A percentile compares a stretch with the other conserved stretches of the same genome.
Conservation (phyloP, 345 rosid species). For the Eucalyptus decipiens region DNA sequence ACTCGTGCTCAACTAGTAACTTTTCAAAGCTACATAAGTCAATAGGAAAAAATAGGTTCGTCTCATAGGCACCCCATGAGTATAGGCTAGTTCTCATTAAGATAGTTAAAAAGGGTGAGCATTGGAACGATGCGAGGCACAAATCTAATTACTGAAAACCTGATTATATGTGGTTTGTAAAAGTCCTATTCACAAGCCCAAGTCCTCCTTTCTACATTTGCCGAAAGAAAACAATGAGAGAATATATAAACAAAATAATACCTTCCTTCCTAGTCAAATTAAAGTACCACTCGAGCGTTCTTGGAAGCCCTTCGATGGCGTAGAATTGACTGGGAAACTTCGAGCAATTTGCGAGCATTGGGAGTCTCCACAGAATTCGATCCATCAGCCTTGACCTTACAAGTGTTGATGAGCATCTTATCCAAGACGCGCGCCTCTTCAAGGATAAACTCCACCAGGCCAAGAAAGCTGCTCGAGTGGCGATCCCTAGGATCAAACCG, state of each 20-base stretch:
- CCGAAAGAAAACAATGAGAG: background rate
- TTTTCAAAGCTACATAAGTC: background rate
- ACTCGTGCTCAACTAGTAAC: background rate
- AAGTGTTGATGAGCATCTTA: background rate
- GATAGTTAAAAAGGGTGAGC: background rate
- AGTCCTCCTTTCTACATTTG: background rate
- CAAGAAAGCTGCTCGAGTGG: background rate
- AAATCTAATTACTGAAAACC: background rate
- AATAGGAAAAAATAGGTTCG: background rate
- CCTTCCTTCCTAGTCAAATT: background rate
- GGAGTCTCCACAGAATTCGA: background rate
- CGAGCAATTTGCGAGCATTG: background rate
- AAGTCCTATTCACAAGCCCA: background rate
- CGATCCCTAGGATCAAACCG: background rate
- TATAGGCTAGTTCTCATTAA: background rate
- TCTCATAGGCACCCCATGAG: background rate
- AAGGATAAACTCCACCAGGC: background rate
- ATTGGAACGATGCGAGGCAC: accelerated
- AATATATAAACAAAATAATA: background rate
- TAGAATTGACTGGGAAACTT: background rate
- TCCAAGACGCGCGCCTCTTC: background rate
- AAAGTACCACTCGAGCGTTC: background rate
- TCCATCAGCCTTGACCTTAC: background rate
- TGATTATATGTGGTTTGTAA: background rate
- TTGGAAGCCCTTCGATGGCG: background rate